Percentiles rank a stretch among this genome's conserved stretches.
Evolutionary conservation across 495 filamentous ascomycete species (phyloP).

Genomic region (Evansstolkia leycettana): DNA sequence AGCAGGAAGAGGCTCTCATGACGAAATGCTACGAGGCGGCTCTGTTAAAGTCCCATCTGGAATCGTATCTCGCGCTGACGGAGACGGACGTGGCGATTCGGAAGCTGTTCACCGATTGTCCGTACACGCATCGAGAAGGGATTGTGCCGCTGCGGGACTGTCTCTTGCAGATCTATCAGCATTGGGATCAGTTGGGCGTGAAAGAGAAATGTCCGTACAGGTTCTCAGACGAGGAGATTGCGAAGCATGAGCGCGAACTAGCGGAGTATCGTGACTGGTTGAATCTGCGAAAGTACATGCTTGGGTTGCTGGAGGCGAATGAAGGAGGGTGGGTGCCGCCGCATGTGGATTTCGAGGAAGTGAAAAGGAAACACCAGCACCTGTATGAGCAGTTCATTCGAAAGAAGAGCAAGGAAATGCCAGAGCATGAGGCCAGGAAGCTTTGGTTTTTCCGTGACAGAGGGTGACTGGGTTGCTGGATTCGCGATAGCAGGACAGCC

Average conservation of each 20-base stretch:
- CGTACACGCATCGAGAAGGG: constrained; percentile 15
- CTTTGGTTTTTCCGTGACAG: constrained; percentile 10
- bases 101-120: constrained; percentile 10
- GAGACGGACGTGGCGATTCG: constrained; percentile 6
- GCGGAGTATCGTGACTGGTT: constrained; percentile 14
- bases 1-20: constrained; percentile 3
- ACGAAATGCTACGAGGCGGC: constrained; percentile 19
- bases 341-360: constrained; percentile 12
- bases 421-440: constrained; percentile 11
- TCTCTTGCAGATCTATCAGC: constrained; percentile 10
- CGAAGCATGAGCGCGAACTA: constrained; percentile 8
- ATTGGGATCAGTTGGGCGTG: constrained; percentile 12
- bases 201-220: constrained; percentile 10
- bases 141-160: constrained; percentile 16
- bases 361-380: constrained; percentile 7
- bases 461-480: too few species aligned
- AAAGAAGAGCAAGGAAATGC: constrained; percentile 7
- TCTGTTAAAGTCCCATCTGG: constrained; percentile 8
- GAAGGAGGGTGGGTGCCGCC: constrained; percentile 18
- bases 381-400: constrained; percentile 9
- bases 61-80: constrained; percentile 12
- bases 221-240: constrained; percentile 8
- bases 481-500: too few species aligned
- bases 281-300: constrained; percentile 11
- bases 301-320: constrained; percentile 17